Percentiles rank a stretch among this genome's conserved stretches.
These are phyloP conservation scores for Hymenoscyphus scutula DNA, from an alignment of 2,329 filamentous ascomycete genomes.

Conservation along the genomic window DNA sequence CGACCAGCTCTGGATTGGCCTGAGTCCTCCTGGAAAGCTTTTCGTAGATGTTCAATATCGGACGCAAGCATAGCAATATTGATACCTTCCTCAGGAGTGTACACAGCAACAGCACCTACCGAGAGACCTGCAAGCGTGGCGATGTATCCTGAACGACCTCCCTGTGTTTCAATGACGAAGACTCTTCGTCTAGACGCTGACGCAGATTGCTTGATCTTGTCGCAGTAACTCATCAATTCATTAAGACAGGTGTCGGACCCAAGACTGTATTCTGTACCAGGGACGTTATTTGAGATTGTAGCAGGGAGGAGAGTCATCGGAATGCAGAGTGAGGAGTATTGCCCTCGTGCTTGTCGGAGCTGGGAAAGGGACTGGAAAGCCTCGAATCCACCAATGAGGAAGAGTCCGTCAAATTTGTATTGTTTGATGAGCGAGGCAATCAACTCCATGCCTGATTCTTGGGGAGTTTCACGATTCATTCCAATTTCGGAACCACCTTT, in stretches of 20 bases:
- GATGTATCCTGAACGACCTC: conserved; percentile 89
- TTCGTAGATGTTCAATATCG: conserved; percentile 85
- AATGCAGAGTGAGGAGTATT: conserved; percentile 85
- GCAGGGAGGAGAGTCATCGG: conserved; percentile 88
- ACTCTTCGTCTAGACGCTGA: conserved; percentile 90
- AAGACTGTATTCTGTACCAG: conserved; percentile 93
- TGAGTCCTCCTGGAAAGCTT: conserved; percentile 80
- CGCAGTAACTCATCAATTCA: conserved; percentile 90
- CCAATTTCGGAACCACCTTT: conserved; percentile 97
- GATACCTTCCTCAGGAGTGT: conserved; percentile 96
- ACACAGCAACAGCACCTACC: conserved; percentile 90
- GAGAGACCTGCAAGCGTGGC: conserved; percentile 85
- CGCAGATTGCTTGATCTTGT: conserved; percentile 95
- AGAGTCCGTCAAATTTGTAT: conserved; percentile 87
- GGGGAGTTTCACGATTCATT: conserved; percentile 90
- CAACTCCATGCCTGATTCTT: conserved; percentile 76
- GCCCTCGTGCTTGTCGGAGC: conserved; percentile 72
- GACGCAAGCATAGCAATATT: conserved; percentile 87
- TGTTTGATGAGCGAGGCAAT: conserved; percentile 81
- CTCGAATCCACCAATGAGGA: conserved; percentile 93
- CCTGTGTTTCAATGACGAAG: conserved; percentile 97
- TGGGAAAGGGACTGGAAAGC: conserved; percentile 91
- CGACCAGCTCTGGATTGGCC: conserved; percentile 89
- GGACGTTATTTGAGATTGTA: conserved; percentile 99
- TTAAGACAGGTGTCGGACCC: conserved; percentile 97